Percentiles rank a stretch among this genome's conserved stretches.
phyloP scores from a whole-genome alignment of 2,329 filamentous ascomycete species.

The Paraphoma sp. region DNA sequence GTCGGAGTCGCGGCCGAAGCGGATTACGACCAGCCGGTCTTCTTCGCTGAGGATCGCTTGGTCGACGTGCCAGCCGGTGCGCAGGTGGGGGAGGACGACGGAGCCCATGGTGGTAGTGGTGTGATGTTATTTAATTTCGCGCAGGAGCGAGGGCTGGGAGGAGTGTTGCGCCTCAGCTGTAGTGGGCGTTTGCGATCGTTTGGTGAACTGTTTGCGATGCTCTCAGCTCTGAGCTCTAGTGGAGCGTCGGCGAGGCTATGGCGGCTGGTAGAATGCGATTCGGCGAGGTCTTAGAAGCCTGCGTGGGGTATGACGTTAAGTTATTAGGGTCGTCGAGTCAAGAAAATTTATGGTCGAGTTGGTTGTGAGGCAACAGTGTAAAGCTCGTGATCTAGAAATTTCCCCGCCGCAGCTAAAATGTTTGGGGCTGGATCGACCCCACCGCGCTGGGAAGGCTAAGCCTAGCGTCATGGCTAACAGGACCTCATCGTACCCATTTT shows the following conservation, averaged over 20 bases:
- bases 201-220: too few relatives aligned
- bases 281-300: neutral
- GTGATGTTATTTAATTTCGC: too few relatives aligned
- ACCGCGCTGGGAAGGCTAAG: too few relatives aligned
- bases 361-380: neutral
- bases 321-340: too few relatives aligned
- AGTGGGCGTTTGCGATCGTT: too few relatives aligned
- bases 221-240: too few relatives aligned
- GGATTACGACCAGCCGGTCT: constrained; percentile 90
- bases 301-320: too few relatives aligned
- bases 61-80: constrained; percentile 96
- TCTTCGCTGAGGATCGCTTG: constrained; percentile 82
- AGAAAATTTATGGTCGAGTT: neutral
- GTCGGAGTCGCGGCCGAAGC: constrained; percentile 88
- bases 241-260: neutral
- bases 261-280: neutral
- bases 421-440: neutral
- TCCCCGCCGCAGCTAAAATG: neutral
- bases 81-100: constrained; percentile 88
- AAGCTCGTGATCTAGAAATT: constrained; percentile 3
- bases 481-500: neutral
- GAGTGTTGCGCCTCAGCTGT: too few relatives aligned
- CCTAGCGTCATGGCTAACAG: constrained; percentile 2
- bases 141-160: neutral
- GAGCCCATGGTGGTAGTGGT: constrained; percentile 67